Evolutionary conservation across 129 eudicot genomes (phyloP).

Genomic region (Rutidosis leptorrhynchoides): DNA sequence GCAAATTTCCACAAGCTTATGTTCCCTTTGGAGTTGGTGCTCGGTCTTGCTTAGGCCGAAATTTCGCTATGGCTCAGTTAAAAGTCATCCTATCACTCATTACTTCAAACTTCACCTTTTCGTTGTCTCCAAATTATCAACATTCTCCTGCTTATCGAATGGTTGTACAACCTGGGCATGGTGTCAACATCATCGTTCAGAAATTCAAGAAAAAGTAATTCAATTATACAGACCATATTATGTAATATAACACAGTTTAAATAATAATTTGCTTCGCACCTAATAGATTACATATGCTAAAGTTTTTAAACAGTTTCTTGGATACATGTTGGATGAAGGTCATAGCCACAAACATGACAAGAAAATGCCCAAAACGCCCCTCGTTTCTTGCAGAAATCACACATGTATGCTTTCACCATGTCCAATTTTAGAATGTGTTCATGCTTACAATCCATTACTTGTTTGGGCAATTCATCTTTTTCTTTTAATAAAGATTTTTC

Average conservation of each 20-base stretch:
- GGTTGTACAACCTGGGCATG: conserved; percentile 75
- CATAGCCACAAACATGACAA: conserved; percentile 51
- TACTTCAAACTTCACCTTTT: conserved; percentile 54
- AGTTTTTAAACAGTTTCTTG: conserved; percentile 22
- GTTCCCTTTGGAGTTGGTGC: conserved; percentile 87
- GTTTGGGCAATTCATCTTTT: conserved; percentile 40
- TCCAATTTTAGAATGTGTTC: conserved; percentile 45
- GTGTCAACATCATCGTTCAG: conserved; percentile 59
- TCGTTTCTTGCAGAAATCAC: conserved; percentile 47
- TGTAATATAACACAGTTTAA: conserved; percentile 19
- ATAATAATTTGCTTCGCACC: conserved; percentile 24
- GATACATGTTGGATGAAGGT: conserved; percentile 54
- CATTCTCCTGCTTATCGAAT: conserved; percentile 37
- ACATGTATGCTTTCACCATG: conserved; percentile 42
- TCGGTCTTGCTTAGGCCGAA: conserved; percentile 64
- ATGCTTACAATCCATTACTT: conserved; percentile 39
- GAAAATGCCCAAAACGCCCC: conserved; percentile 59
- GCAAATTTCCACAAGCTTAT: conserved; percentile 78
- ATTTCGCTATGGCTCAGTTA: conserved; percentile 68
- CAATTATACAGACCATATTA: not conserved
- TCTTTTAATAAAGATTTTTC: conserved; percentile 39
- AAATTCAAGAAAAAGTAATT: conserved; percentile 24
- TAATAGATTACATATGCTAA: not conserved
- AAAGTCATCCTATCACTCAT: conserved; percentile 58
- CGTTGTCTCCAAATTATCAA: conserved; percentile 61